Evolutionary conservation across 805 yeast genomes (phyloP).

Genomic region (Maudiozyma bulderi): DNA sequence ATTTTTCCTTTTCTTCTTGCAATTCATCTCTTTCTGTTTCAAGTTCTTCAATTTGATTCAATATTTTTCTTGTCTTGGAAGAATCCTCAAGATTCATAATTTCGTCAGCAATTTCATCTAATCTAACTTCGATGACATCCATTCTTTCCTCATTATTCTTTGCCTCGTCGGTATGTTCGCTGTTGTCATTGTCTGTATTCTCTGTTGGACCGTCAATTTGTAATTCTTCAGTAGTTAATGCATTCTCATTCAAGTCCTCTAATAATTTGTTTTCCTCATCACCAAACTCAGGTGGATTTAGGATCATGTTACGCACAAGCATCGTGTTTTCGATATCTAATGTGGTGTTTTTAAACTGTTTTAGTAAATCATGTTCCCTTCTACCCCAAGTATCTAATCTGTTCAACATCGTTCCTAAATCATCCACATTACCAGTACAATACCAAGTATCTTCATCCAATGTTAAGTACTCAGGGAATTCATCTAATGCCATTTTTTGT

Average conservation of each 20-base stretch:
- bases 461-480: slow-evolving; percentile 46
- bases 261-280: slow-evolving; percentile 36
- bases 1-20: slow-evolving; percentile 11
- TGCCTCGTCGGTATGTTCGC: slow-evolving; percentile 3
- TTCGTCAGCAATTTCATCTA: slow-evolving; percentile 30
- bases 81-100: slow-evolving; percentile 30
- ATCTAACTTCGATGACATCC: slow-evolving; percentile 15
- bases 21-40: slow-evolving; percentile 25
- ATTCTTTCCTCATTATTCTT: slow-evolving; percentile 4
- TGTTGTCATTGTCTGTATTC: slow-evolving; percentile 1
- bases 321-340: slow-evolving; percentile 33
- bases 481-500: slow-evolving; percentile 62
- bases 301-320: slow-evolving; percentile 46
- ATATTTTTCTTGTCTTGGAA: slow-evolving; percentile 21
- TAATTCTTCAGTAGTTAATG: slow-evolving; percentile 28
- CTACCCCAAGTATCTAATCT: slow-evolving; percentile 73
- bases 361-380: slow-evolving; percentile 50
- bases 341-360: slow-evolving; percentile 38
- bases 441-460: slow-evolving; percentile 53
- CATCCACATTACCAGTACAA: slow-evolving; percentile 51
- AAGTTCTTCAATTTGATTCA: slow-evolving; percentile 17
- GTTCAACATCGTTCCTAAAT: slow-evolving; percentile 43
- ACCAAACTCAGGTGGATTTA: slow-evolving; percentile 36
- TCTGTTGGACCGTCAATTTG: slow-evolving; percentile 4
- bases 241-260: slow-evolving; percentile 32